Evolutionary conservation across 352 stramenopile genomes (phyloP).

Genomic region (Pythium phragmiticola): DNA sequence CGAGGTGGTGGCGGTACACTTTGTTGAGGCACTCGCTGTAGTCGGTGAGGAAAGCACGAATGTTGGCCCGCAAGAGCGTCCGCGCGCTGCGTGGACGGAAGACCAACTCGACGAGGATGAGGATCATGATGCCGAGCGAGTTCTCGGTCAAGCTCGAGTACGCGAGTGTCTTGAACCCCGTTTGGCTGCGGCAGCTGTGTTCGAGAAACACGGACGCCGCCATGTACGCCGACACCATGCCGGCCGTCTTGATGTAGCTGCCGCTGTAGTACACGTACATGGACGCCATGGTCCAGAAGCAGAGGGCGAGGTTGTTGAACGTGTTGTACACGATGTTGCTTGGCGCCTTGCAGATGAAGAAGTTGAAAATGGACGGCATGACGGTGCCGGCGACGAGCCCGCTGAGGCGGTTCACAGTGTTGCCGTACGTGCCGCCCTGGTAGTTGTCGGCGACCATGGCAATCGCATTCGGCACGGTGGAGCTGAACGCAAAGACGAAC

Average conservation of each 20-base stretch:
- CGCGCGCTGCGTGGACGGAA: slow-evolving; percentile 52
- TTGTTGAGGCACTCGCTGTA: slow-evolving; percentile 43
- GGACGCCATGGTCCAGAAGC: slow-evolving; percentile 55
- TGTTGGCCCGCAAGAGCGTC: slow-evolving; percentile 51
- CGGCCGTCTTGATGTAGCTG: slow-evolving; percentile 48
- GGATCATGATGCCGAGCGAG: slow-evolving; percentile 62
- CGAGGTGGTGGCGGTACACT: slow-evolving; percentile 58
- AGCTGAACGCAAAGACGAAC: slow-evolving; percentile 74
- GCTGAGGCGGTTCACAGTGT: slow-evolving; percentile 62
- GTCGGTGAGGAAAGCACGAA: slow-evolving; percentile 43
- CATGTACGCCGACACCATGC: slow-evolving; percentile 73
- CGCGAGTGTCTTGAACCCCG: slow-evolving; percentile 32
- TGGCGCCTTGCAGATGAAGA: slow-evolving; percentile 62
- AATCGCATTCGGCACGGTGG: slow-evolving; percentile 61
- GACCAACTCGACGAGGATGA: slow-evolving; percentile 56
- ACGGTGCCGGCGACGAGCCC: slow-evolving; percentile 70
- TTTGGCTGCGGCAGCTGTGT: slow-evolving; percentile 37
- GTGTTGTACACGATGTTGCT: slow-evolving; percentile 46
- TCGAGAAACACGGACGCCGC: slow-evolving; percentile 55
- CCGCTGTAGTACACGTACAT: slow-evolving; percentile 77
- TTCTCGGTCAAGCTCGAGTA: slow-evolving; percentile 70
- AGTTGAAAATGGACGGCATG: slow-evolving; percentile 67
- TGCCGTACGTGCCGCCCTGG: slow-evolving; percentile 66
- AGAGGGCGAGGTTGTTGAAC: slow-evolving; percentile 63
- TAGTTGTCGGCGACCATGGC: slow-evolving; percentile 69